These are phyloP conservation scores for Physaria fendleri DNA, from an alignment of 345 rosid species.

Conservation along the genomic window DNA sequence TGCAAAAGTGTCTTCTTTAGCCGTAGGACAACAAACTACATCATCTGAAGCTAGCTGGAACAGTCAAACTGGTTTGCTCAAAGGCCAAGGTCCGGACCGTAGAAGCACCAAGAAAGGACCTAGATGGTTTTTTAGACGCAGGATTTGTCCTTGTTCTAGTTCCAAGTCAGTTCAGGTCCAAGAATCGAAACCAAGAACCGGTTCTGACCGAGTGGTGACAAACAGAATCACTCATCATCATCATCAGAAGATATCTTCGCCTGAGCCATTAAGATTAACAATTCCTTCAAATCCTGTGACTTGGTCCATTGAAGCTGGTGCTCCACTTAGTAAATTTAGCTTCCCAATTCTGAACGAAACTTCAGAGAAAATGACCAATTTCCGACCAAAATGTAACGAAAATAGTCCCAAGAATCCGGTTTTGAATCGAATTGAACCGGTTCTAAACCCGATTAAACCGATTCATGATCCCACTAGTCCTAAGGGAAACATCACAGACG, in stretches of 20 bases:
- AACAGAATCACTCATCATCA: slow-evolving; percentile 12
- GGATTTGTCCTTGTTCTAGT: slow-evolving; percentile 60
- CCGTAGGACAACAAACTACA: slow-evolving; percentile 52
- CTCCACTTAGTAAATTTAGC: slow-evolving; percentile 8
- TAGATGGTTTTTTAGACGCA: slow-evolving; percentile 51
- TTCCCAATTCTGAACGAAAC: slow-evolving; percentile 19
- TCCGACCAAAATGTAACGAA: too few relatives aligned
- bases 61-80: slow-evolving; percentile 67
- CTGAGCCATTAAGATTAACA: slow-evolving; percentile 21
- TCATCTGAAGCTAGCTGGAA: slow-evolving; percentile 95
- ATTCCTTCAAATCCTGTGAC: slow-evolving; percentile 21
- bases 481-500: slow-evolving; percentile 27
- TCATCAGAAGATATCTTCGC: slow-evolving; percentile 18
- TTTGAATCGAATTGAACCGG: not conserved
- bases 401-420: not conserved
- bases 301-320: slow-evolving; percentile 8
- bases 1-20: slow-evolving; percentile 43
- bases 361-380: not conserved
- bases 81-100: slow-evolving; percentile 18
- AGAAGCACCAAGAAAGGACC: slow-evolving; percentile 47
- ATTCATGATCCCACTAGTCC: not conserved
- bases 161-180: slow-evolving; percentile 72
- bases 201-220: slow-evolving; percentile 1
- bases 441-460: slow-evolving; percentile 8
- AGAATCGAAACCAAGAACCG: slow-evolving; percentile 29